Base-by-base conservation (phyloP, 352 stramenopile species). In the Phytophthora hibernalis region DNA sequence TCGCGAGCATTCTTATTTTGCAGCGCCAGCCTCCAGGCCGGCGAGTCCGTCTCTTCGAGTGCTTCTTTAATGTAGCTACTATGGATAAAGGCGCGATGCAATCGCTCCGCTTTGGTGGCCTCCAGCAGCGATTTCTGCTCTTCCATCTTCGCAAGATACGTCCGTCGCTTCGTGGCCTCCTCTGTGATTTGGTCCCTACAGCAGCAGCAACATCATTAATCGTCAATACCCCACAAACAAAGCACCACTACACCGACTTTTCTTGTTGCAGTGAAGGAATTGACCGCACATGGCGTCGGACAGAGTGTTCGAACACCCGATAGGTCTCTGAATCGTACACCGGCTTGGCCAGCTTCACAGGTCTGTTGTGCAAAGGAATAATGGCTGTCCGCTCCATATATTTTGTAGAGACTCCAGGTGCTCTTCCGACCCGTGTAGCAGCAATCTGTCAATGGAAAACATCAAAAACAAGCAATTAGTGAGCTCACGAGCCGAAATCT, bases 41-140 rank as follows among this genome's bases (percentile, higher is more conserved):
- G 79, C 15, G 81, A 91, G 5, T 93, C 77, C 3, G 83, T 89
- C 61, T 93, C 84, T 30, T 92, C 79, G 0, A 93, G 61, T 9
- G 79, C 79, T 48, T 84, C 82, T 50, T 91, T 90, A 61, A 92
- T 91, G 35, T 83, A 93, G 35, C 84, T 73, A 37, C 78, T 90
- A 53, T 91, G 80, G 31, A 92, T 77, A 47, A 86, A 91, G 5
- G 82, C 82, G 8, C 70, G 71, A 66, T 92, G 87, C 12, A 92
- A 60, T 50, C 87, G 80, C 65, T 93, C 84, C 9, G 83, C 83
- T 38, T 89, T 91, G 2, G 80, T 91, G 22, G 58, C 44, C 49
- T 89, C 80, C 3, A 95, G 66, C 13, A 78, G 22, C 20, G 81
- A 72, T 42, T 58, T 71, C 26, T 85, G 57, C 10, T 74, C 68